These are phyloP conservation scores for Ceratobasidium sp. DNA, from an alignment of 1,284 basidiomycete genomes.

Conservation along the genomic window DNA sequence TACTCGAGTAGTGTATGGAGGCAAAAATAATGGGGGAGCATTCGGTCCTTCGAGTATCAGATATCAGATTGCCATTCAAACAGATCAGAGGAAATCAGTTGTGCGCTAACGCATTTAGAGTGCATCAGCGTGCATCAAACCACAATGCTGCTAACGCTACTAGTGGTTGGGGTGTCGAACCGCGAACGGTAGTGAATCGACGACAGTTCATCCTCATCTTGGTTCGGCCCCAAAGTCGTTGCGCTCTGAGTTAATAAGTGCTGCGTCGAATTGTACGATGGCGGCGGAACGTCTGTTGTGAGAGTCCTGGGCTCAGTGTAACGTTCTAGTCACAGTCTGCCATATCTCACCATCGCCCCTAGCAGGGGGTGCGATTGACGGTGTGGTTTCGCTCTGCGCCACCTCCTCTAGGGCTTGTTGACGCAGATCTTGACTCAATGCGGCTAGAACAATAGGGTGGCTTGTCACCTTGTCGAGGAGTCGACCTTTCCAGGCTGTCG, in stretches of 20 bases:
- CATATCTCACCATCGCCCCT: conserved; percentile 8
- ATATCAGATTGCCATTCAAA: conserved; percentile 21
- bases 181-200: conserved; percentile 3
- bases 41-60: conserved; percentile 1
- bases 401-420: conserved; percentile 27
- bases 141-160: conserved; percentile 14
- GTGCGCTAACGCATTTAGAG: neutral
- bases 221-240: neutral
- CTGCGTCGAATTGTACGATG: conserved; percentile 24
- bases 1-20: neutral
- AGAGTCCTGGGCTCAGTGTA: neutral
- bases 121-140: neutral
- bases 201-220: conserved; percentile 14
- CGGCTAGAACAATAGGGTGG: conserved; percentile 13
- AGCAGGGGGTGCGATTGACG: conserved; percentile 20
- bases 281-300: conserved; percentile 19
- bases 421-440: conserved; percentile 19
- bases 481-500: conserved; percentile 25
- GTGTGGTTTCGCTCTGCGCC: conserved; percentile 18
- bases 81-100: neutral
- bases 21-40: conserved; percentile 1
- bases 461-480: conserved; percentile 31
- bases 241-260: neutral
- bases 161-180: conserved; percentile 1
- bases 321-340: neutral